These are phyloP conservation scores for Sclerotinia subarctica DNA, from an alignment of 2,329 filamentous ascomycete species.

Conservation along the genomic window DNA sequence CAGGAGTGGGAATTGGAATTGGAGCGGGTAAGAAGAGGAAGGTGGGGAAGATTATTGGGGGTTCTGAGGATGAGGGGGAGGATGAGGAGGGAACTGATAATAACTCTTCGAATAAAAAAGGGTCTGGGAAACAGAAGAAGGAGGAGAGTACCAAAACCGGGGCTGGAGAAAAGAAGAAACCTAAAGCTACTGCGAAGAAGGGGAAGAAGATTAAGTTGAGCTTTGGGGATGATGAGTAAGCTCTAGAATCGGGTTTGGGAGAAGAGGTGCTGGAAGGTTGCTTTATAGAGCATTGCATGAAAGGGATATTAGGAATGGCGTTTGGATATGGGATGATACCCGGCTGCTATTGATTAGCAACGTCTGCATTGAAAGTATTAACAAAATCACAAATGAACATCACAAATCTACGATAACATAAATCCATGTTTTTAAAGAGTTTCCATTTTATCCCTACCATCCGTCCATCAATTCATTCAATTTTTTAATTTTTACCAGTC, in stretches of 20 bases:
- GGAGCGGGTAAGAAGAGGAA: conserved; percentile 54
- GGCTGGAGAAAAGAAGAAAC: conserved; percentile 31
- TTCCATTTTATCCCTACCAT: neutral
- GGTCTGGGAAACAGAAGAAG: neutral
- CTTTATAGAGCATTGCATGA: neutral
- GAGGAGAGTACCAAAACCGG: neutral
- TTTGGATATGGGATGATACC: conserved; percentile 11
- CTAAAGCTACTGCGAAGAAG: conserved; percentile 39
- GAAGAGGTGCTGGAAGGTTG: too few species aligned
- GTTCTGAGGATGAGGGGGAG: conserved; percentile 22
- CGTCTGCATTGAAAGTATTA: neutral
- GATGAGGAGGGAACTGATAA: neutral
- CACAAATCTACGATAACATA: neutral
- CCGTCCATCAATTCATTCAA: neutral
- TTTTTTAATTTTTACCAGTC: conserved; percentile 6
- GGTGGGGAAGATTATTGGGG: conserved; percentile 49
- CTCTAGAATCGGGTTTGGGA: neutral
- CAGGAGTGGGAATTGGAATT: conserved; percentile 39
- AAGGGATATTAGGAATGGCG: neutral
- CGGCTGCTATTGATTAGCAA: neutral
- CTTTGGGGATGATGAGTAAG: conserved; percentile 58
- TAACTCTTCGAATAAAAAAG: neutral
- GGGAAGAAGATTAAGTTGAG: conserved; percentile 63
- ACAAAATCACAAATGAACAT: neutral
- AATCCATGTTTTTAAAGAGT: neutral